Percentiles rank a stretch among this genome's conserved stretches.
Conservation (phyloP, 805 yeast genomes). For the Hanseniaspora mollemarum region DNA sequence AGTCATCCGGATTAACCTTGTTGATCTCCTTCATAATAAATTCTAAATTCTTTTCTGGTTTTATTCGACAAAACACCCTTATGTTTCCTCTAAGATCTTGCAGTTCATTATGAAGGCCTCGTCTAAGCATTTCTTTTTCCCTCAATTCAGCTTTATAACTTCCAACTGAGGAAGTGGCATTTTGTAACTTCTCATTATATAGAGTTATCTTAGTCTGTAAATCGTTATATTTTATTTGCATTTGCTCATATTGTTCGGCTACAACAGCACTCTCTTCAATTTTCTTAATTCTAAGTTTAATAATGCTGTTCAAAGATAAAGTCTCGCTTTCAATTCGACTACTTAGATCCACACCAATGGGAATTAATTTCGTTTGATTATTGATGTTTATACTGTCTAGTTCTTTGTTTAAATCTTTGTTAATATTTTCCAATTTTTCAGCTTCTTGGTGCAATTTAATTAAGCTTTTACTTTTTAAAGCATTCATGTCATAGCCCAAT, state of each 20-base stretch:
- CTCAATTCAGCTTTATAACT: constrained; percentile 32
- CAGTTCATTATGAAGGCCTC: constrained; percentile 56
- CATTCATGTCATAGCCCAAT: constrained; percentile 21
- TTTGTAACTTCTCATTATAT: not conserved
- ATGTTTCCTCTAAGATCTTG: constrained; percentile 89
- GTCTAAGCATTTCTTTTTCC: constrained; percentile 44
- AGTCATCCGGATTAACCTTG: constrained; percentile 28
- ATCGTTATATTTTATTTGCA: constrained; percentile 4
- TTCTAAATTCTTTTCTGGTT: constrained; percentile 36
- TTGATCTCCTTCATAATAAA: constrained; percentile 18
- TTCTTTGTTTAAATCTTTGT: constrained; percentile 3
- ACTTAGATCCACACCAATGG: not conserved
- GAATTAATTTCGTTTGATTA: constrained; percentile 1
- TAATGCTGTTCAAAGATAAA: constrained; percentile 19
- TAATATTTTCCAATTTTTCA: not conserved
- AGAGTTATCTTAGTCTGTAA: constrained; percentile 19
- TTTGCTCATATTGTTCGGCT: constrained; percentile 22
- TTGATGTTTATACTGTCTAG: not conserved
- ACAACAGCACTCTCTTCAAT: constrained; percentile 18
- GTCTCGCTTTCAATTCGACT: constrained; percentile 23
- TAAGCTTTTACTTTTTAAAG: constrained; percentile 1
- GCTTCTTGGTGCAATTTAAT: constrained; percentile 9
- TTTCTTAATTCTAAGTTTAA: constrained; percentile 19
- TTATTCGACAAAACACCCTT: constrained; percentile 75
- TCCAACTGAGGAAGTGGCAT: constrained; percentile 19